phyloP scores from a whole-genome alignment of 2,329 filamentous ascomycete species.

The Teratosphaeria pseudoeucalypti region DNA sequence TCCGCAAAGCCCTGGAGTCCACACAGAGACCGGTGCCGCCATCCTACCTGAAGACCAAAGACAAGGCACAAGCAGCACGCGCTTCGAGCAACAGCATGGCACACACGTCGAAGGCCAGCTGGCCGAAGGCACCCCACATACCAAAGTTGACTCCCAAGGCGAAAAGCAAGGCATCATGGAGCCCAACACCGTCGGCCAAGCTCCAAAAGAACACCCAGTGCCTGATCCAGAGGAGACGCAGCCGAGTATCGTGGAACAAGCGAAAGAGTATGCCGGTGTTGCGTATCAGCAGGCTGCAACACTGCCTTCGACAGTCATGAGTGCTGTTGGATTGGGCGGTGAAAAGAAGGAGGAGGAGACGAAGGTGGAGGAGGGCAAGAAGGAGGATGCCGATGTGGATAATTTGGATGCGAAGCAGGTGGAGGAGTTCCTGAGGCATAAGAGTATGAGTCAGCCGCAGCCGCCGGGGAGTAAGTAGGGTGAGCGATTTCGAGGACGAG shows the following conservation, averaged over 20 bases:
- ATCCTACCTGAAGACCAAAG: conserved; percentile 26
- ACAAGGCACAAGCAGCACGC: conserved; percentile 32
- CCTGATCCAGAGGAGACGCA: conserved; percentile 14
- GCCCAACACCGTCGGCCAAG: conserved; percentile 38
- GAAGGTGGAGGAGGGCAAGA: conserved; percentile 11
- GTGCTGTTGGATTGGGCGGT: conserved; percentile 22
- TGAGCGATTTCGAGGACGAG: neutral
- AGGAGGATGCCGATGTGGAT: conserved; percentile 18
- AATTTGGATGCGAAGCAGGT: conserved; percentile 20
- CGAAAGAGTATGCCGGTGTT: conserved; percentile 28
- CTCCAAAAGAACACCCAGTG: conserved; percentile 36
- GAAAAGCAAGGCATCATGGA: conserved; percentile 38
- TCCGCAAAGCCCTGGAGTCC: neutral
- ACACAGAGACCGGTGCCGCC: conserved; percentile 21
- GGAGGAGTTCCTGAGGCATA: conserved; percentile 27
- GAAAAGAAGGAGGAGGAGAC: conserved; percentile 19
- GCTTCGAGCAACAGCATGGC: conserved; percentile 30
- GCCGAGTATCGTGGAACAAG: conserved; percentile 33
- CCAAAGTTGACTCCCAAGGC: conserved; percentile 33
- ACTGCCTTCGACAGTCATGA: conserved; percentile 25
- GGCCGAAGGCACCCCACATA: conserved; percentile 33
- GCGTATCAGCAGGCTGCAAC: conserved; percentile 18
- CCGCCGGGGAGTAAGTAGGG: neutral
- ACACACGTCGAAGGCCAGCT: conserved; percentile 37
- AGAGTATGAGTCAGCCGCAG: conserved; percentile 8